Base-by-base conservation (phyloP, 345 rosid genomes). In the Excoecaria agallocha region DNA sequence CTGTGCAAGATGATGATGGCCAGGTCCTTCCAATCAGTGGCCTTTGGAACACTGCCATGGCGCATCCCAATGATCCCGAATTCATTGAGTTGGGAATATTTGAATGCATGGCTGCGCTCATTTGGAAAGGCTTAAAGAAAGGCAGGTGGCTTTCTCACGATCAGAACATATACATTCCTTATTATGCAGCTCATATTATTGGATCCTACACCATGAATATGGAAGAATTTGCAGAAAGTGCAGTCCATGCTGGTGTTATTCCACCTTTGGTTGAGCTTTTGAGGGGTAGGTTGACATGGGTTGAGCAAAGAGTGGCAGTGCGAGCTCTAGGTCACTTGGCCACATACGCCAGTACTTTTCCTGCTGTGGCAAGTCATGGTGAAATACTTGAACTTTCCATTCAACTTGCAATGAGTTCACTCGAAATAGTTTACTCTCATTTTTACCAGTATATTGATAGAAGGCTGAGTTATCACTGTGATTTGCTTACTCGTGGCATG, bases 1-100 rank as follows among this genome's bases (percentile, higher is more conserved):
- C 98, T 82, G 88, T 92, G 30, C 97, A 91, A 70, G 98, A 95
- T 77, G 97, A 90, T 71, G 96, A 95, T 78, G 98, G 95, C 59
- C 99, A 93, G 81, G 99, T 96, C 72, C 95, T 96, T 68, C 97
- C 99, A 16, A 93, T 96, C 69, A 96, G 99, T 72, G 99, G 99
- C 54, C 92, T 96, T 39, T 96, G 99, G 99, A 96, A 96, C 87
- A 96, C 99, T 64, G 99, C 99, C 56, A 96, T 93, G 99, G 98
- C 99, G 25, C 98, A 96, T 81, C 99, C 99, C 15, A 93, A 96
- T 68, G 98, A 96, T 73, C 97, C 98, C 0, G 99, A 96, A 80
- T 96, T 96, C 79, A 90, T 96, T 2, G 95, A 93, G 79, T 85
- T 96, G 55, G 99, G 99, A 56, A 96, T 93, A 68, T 96, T 96